phyloP scores from a whole-genome alignment of 441 rosid genomes.

The Manihot esculenta region DNA sequence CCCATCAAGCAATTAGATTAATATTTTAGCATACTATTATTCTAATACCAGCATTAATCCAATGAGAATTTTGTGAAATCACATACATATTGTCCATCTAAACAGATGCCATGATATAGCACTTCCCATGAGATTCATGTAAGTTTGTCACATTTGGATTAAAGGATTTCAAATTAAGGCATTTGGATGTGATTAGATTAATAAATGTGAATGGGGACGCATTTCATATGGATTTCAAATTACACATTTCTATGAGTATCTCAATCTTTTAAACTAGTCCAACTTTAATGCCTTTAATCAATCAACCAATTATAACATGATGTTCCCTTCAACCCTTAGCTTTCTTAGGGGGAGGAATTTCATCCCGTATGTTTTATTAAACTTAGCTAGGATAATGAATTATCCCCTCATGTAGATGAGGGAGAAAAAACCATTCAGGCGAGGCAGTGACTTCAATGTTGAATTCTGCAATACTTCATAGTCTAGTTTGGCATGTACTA shows the following conservation, averaged over 20 bases:
- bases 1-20: neutral
- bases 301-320: neutral
- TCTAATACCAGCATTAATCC: neutral
- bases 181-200: neutral
- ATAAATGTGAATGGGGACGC: neutral
- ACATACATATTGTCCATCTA: neutral
- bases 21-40: neutral
- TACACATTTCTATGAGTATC: neutral
- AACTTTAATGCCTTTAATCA: neutral
- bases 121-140: neutral
- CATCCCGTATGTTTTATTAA: neutral
- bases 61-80: conserved; percentile 5
- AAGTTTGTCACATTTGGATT: neutral
- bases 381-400: conserved; percentile 4
- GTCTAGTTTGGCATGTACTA: neutral
- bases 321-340: neutral
- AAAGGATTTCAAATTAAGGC: neutral
- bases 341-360: neutral
- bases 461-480: neutral
- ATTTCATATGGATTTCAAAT: neutral
- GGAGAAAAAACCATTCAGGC: neutral
- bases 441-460: neutral
- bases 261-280: neutral
- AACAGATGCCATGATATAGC: neutral
- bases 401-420: neutral